Conservation (phyloP, 805 yeast species). For the Candida anglica region DNA sequence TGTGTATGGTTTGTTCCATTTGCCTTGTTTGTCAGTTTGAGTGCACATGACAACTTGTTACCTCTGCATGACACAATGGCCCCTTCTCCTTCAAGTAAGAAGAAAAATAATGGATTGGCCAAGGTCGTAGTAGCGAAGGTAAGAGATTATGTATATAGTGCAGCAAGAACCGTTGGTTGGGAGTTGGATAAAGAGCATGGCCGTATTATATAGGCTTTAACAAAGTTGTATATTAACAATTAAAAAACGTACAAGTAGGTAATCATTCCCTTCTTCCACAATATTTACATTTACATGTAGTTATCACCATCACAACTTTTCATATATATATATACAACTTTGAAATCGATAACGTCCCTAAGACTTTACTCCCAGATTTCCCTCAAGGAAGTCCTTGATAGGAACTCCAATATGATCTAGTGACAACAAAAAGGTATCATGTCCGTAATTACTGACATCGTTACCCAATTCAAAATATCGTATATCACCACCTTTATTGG, state of each 20-base stretch:
- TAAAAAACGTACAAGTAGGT: too few relatives aligned
- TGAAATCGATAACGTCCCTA: too few relatives aligned
- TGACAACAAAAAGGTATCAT: constrained; percentile 83
- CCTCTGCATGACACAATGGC: constrained; percentile 52
- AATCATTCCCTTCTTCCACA: too few relatives aligned
- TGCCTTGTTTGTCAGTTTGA: constrained; percentile 82
- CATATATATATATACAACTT: too few relatives aligned
- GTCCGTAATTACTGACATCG: constrained; percentile 80
- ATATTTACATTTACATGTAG: too few relatives aligned
- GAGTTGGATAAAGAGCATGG: constrained; percentile 59
- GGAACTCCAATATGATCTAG: constrained; percentile 78
- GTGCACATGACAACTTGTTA: constrained; percentile 85
- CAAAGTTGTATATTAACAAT: too few relatives aligned
- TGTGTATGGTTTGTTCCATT: constrained; percentile 95
- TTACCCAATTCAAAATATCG: constrained; percentile 71
- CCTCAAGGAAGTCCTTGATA: constrained; percentile 53
- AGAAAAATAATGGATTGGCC: constrained; percentile 54
- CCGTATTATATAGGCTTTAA: constrained; percentile 40
- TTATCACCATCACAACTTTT: too few relatives aligned
- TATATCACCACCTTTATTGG: constrained; percentile 26
- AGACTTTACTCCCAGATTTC: too few relatives aligned
- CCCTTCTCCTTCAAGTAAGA: constrained; percentile 22
- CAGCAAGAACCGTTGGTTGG: constrained; percentile 58
- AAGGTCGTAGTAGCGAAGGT: constrained; percentile 56
- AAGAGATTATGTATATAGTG: constrained; percentile 43